A percentile compares a stretch with the other conserved stretches of the same genome.
phyloP scores from a whole-genome alignment of 208 protist species.

The Novymonas esmeraldas region DNA sequence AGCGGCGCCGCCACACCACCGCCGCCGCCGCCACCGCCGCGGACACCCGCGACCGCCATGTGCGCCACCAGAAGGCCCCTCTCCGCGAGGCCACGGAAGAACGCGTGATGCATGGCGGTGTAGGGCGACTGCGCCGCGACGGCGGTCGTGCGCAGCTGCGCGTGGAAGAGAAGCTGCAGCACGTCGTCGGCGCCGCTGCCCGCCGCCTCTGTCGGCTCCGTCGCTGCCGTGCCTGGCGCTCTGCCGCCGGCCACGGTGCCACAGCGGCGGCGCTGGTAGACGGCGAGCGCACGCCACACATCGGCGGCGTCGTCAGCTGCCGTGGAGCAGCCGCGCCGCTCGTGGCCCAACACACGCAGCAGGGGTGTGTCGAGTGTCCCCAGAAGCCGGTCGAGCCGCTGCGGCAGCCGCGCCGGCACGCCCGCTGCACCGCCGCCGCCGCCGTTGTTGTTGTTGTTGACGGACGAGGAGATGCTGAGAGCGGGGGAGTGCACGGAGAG shows the following conservation, averaged over 20 bases:
- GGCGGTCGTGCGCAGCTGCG: constrained; percentile 2
- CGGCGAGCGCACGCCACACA: constrained; percentile 8
- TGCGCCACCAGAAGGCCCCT: constrained; percentile 41
- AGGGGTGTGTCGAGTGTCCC: constrained; percentile 36
- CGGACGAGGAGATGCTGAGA: not conserved
- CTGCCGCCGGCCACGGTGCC: no score
- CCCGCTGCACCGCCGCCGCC: not conserved
- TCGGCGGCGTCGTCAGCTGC: not conserved
- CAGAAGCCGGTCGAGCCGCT: constrained; percentile 20
- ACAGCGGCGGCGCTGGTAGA: constrained; percentile 20
- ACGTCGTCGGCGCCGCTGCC: constrained; percentile 24
- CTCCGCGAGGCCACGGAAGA: constrained; percentile 59
- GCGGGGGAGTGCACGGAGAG: not conserved
- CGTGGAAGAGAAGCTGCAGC: constrained; percentile 21
- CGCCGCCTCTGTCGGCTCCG: constrained; percentile 22
- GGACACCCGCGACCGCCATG: constrained; percentile 11
- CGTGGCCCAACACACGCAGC: constrained; percentile 25
- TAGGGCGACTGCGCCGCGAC: constrained; percentile 7
- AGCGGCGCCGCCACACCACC: not conserved
- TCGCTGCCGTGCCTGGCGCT: not conserved
- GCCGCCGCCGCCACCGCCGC: not conserved
- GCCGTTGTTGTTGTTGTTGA: not conserved
- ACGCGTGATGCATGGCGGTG: constrained; percentile 38
- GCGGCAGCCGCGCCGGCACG: not conserved
- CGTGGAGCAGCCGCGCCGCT: not conserved